Conservation (phyloP, 345 rosid genomes). For the Lenwebbia sp. region DNA sequence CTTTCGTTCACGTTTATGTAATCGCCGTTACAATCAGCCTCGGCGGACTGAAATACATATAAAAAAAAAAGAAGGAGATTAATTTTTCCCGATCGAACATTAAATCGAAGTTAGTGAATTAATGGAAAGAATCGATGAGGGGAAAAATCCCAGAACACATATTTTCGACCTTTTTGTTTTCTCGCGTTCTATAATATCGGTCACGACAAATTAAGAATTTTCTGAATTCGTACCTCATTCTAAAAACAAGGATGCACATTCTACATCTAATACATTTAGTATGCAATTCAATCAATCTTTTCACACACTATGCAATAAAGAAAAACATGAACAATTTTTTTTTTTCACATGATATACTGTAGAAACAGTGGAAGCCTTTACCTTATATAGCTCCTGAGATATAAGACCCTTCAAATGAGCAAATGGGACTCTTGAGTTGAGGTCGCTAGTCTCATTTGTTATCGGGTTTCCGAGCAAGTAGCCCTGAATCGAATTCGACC, state of each 20-base stretch:
- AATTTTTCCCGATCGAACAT: no score
- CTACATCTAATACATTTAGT: not conserved
- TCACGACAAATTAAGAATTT: no score
- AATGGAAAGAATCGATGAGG: not conserved
- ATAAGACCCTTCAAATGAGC: slow-evolving; percentile 10
- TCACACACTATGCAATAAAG: not conserved
- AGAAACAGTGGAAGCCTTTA: not conserved
- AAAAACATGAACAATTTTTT: not conserved
- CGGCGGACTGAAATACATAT: not conserved
- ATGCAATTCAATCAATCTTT: not conserved
- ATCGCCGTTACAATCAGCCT: slow-evolving; percentile 1
- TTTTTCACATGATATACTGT: no score
- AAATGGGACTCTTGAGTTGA: slow-evolving; percentile 12
- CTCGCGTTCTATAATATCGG: not conserved
- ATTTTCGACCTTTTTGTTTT: not conserved
- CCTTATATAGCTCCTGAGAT: slow-evolving; percentile 8
- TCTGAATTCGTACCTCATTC: not conserved
- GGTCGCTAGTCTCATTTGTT: slow-evolving; percentile 5
- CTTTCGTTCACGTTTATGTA: slow-evolving; percentile 1
- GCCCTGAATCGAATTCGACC: not conserved
- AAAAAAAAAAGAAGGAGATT: no score
- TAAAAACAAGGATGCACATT: not conserved
- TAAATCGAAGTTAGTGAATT: not conserved
- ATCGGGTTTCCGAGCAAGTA: slow-evolving; percentile 17
- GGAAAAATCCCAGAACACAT: not conserved